These are phyloP conservation scores for Xerocomellus intermedius DNA, from an alignment of 768 basidiomycete species.

Conservation along the genomic window DNA sequence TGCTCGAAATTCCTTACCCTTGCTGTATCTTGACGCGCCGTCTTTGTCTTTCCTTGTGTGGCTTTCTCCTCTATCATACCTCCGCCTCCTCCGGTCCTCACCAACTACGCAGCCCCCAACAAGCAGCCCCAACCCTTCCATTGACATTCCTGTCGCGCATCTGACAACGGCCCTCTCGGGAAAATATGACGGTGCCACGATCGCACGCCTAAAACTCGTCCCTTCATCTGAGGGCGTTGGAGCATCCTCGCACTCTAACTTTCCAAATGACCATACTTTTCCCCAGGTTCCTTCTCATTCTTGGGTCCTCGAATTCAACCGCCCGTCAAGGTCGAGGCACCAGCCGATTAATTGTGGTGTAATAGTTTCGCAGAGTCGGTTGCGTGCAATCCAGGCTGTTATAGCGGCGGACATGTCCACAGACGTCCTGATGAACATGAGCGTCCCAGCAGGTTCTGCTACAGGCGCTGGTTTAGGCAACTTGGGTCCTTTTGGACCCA, in stretches of 20 bases:
- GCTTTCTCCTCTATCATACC: conserved; percentile 67
- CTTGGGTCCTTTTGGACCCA: conserved; percentile 25
- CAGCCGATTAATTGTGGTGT: conserved; percentile 52
- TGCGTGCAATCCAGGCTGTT: conserved; percentile 73
- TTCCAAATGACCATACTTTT: conserved; percentile 26
- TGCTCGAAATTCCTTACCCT: conserved; percentile 50
- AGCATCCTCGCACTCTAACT: conserved; percentile 9
- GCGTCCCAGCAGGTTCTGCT: conserved; percentile 12
- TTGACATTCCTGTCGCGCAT: conserved; percentile 51
- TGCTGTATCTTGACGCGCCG: conserved; percentile 69
- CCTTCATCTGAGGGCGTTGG: conserved; percentile 22
- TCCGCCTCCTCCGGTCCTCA: conserved; percentile 51
- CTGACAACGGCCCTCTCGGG: conserved; percentile 46
- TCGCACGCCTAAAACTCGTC: conserved; percentile 52
- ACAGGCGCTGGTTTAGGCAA: conserved; percentile 18
- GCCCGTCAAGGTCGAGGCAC: conserved; percentile 25
- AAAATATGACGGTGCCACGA: conserved; percentile 47
- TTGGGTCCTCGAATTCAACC: conserved; percentile 76
- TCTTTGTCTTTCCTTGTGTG: conserved; percentile 72
- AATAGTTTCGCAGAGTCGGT: conserved; percentile 69
- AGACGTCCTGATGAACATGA: conserved; percentile 27
- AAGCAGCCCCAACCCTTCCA: conserved; percentile 15
- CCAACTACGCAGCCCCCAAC: conserved; percentile 15
- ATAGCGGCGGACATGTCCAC: conserved; percentile 34
- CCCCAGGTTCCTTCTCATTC: conserved; percentile 31